Conservation (phyloP, 371 early-diverging fungal genomes). For the Actinomortierella ambigua region DNA sequence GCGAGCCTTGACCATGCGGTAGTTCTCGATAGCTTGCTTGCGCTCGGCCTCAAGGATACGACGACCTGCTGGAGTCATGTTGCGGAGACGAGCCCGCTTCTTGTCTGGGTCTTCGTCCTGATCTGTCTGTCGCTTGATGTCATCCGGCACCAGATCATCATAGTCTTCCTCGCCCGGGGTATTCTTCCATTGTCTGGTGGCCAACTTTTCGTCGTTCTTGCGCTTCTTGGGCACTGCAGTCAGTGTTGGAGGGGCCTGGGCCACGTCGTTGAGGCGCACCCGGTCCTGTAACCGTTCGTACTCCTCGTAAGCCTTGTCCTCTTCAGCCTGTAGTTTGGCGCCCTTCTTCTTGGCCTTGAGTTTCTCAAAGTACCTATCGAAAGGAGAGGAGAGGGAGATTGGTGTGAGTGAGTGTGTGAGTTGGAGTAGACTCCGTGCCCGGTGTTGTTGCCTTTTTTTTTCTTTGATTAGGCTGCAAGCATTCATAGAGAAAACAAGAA, state of each 20-base stretch:
- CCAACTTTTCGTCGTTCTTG: slow-evolving; percentile 41
- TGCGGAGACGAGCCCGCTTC: slow-evolving; percentile 25
- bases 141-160: slow-evolving; percentile 32
- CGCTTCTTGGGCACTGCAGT: slow-evolving; percentile 44
- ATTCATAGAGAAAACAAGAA: neutral
- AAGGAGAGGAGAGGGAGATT: neutral
- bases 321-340: slow-evolving; percentile 37
- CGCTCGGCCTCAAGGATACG: slow-evolving; percentile 46
- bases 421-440: neutral
- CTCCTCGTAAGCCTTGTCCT: slow-evolving; percentile 40
- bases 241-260: slow-evolving; percentile 35
- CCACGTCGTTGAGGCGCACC: slow-evolving; percentile 36
- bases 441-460: no score
- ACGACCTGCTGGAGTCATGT: slow-evolving; percentile 43
- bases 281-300: slow-evolving; percentile 37
- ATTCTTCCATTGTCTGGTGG: slow-evolving; percentile 45
- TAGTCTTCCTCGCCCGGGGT: slow-evolving; percentile 46
- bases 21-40: slow-evolving; percentile 44
- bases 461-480: no score
- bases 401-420: neutral
- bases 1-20: slow-evolving; percentile 43
- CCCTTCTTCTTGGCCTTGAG: slow-evolving; percentile 40
- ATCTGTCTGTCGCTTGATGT: slow-evolving; percentile 5
- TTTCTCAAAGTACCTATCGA: slow-evolving; percentile 38
- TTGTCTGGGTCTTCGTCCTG: slow-evolving; percentile 17